phyloP scores from a whole-genome alignment of 2,329 filamentous ascomycete species.

The Clonostachys rosea region DNA sequence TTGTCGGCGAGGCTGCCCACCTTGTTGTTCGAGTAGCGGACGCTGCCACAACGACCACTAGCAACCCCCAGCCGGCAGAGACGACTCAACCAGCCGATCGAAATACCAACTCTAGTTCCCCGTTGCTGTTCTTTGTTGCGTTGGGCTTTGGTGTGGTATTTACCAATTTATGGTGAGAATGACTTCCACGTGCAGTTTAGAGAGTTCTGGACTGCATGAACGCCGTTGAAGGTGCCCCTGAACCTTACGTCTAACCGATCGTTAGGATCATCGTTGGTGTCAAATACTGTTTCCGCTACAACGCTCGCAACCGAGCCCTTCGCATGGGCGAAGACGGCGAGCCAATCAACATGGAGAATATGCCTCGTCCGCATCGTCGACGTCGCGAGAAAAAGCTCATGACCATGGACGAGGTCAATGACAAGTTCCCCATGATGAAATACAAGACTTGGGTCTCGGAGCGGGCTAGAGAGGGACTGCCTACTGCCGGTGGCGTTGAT shows the following conservation, averaged over 20 bases:
- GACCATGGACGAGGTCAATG: constrained; percentile 98
- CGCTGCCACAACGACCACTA: constrained; percentile 5
- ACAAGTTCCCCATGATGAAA: constrained; percentile 91
- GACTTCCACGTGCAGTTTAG: background rate
- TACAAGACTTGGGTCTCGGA: constrained; percentile 93
- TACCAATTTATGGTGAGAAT: constrained; percentile 88
- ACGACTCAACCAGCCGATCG: constrained; percentile 4
- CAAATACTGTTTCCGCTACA: constrained; percentile 99
- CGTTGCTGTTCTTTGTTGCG: constrained; percentile 78
- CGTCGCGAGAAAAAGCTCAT: constrained; percentile 97
- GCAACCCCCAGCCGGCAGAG: constrained; percentile 8
- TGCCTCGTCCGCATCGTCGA: constrained; percentile 80
- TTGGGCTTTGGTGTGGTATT: constrained; percentile 97
- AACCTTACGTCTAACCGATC: background rate
- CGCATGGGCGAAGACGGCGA: constrained; percentile 78
- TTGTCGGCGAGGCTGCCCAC: constrained; percentile 26
- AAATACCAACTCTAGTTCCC: constrained; percentile 30
- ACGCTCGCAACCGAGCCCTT: constrained; percentile 81
- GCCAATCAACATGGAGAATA: constrained; percentile 79
- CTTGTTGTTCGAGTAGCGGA: constrained; percentile 26
- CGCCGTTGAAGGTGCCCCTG: too few relatives aligned
- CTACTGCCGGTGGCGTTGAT: constrained; percentile 79
- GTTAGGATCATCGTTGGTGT: constrained; percentile 98
- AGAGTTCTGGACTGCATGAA: background rate
- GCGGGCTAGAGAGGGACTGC: constrained; percentile 77